These are phyloP conservation scores for Eutrema japonicum DNA, from an alignment of 345 rosid species.

Conservation along the genomic window DNA sequence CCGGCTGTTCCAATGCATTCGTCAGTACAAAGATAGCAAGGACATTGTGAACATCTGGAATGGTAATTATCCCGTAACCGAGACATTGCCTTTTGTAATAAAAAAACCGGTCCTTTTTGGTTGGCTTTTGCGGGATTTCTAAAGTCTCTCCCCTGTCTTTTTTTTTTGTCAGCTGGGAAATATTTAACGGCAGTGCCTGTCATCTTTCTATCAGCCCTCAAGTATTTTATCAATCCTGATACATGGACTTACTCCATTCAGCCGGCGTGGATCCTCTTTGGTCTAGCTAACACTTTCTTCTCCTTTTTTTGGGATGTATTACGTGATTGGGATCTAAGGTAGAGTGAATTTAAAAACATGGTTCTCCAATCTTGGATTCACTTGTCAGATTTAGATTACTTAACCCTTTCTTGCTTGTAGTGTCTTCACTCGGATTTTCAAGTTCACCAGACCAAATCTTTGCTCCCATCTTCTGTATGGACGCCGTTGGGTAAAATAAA, in stretches of 20 bases:
- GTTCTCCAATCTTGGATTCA: slow-evolving; percentile 23
- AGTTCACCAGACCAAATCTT: slow-evolving; percentile 66
- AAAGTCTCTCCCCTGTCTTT: slow-evolving; percentile 29
- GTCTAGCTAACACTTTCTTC: slow-evolving; percentile 79
- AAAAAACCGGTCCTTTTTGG: neutral
- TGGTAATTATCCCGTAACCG: slow-evolving; percentile 50
- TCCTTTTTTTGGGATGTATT: slow-evolving; percentile 97
- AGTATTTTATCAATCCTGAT: slow-evolving; percentile 74
- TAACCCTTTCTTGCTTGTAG: slow-evolving; percentile 43
- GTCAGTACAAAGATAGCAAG: slow-evolving; percentile 85
- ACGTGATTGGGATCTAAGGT: slow-evolving; percentile 98
- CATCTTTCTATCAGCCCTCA: slow-evolving; percentile 94
- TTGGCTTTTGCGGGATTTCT: slow-evolving; percentile 7
- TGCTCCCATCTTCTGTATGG: slow-evolving; percentile 62
- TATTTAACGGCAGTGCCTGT: slow-evolving; percentile 92
- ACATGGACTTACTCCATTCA: slow-evolving; percentile 81
- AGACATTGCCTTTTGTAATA: slow-evolving; percentile 1
- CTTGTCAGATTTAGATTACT: neutral
- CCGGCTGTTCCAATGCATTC: slow-evolving; percentile 88
- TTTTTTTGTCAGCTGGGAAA: slow-evolving; percentile 69
- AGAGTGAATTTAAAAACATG: slow-evolving; percentile 26
- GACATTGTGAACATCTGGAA: slow-evolving; percentile 78
- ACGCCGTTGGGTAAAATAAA: slow-evolving; percentile 73
- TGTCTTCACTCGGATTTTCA: slow-evolving; percentile 87
- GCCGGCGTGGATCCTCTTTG: slow-evolving; percentile 89